phyloP scores from a whole-genome alignment of 2,329 filamentous ascomycete genomes.

The Ceratocystis destructans region DNA sequence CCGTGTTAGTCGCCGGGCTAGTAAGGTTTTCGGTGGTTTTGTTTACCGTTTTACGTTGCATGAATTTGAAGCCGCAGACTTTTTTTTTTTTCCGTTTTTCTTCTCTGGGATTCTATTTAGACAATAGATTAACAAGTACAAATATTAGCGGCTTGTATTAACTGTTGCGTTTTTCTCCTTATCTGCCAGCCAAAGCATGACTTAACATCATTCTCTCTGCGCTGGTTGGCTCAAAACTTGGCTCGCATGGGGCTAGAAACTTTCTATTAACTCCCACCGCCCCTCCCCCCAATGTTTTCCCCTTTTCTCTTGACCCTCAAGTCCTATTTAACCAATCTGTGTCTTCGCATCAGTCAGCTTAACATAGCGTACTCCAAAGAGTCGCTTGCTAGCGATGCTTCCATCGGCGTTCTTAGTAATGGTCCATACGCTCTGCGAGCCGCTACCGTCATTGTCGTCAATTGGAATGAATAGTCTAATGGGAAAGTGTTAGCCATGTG shows the following conservation, averaged over 20 bases:
- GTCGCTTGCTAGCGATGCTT: constrained; percentile 36
- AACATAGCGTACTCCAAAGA: constrained; percentile 64
- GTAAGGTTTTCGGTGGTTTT: no score
- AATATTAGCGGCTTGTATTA: background rate
- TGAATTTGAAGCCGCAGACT: background rate
- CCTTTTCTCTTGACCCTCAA: background rate
- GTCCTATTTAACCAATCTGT: background rate
- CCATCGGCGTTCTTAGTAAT: constrained; percentile 59
- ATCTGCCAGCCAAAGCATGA: background rate
- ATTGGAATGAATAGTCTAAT: constrained; percentile 63
- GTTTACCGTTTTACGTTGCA: background rate
- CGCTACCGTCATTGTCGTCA: constrained; percentile 36
- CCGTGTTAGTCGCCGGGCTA: background rate
- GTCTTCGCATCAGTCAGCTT: constrained; percentile 57
- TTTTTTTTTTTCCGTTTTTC: background rate
- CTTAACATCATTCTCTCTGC: background rate
- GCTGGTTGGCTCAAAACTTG: background rate
- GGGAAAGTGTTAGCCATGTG: background rate
- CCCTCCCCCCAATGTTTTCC: background rate
- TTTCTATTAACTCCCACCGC: background rate
- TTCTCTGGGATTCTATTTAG: background rate
- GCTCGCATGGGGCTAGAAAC: no score
- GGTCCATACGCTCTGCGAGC: constrained; percentile 54
- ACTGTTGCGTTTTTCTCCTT: background rate
- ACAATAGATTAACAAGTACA: background rate